These are phyloP conservation scores for Colletotrichum chrysophilum DNA, from an alignment of 2,329 filamentous ascomycete genomes.

Conservation along the genomic window DNA sequence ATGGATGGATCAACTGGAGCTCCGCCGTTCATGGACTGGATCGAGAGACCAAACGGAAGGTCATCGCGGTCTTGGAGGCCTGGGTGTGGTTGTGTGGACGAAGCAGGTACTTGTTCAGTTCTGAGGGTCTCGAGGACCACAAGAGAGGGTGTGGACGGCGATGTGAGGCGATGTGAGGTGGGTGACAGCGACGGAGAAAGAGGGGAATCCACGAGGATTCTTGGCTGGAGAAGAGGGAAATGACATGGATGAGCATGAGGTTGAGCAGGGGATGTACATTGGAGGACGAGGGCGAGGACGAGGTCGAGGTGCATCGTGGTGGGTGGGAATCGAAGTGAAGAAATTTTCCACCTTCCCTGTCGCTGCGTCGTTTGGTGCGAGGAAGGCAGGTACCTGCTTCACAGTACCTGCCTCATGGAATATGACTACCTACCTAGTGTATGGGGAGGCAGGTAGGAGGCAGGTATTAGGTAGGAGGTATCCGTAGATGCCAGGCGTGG, in stretches of 20 bases:
- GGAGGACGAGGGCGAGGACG: not conserved
- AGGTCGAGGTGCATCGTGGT: not conserved
- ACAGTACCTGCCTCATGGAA: not conserved
- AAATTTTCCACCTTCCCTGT: slow-evolving; percentile 20
- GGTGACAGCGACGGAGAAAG: not conserved
- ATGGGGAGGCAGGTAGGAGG: not conserved
- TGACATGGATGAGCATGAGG: not conserved
- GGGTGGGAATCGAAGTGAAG: slow-evolving; percentile 16
- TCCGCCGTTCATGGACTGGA: not conserved
- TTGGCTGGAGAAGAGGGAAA: not conserved
- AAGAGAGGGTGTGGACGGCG: not conserved
- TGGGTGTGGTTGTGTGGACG: not conserved
- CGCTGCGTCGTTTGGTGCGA: not conserved
- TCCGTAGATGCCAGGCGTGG: not conserved
- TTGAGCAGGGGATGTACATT: not conserved
- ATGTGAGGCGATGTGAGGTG: not conserved
- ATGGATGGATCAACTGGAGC: slow-evolving; percentile 7
- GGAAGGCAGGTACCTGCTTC: not conserved
- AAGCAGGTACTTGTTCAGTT: not conserved
- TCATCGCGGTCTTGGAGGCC: not conserved
- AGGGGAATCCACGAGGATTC: not conserved
- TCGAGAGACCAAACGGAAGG: not conserved
- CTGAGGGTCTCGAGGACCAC: not conserved
- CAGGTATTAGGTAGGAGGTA: not conserved
- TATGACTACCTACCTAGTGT: not conserved